Evolutionary conservation across 306 rosid species (phyloP).

Genomic region (Acacia confusa): DNA sequence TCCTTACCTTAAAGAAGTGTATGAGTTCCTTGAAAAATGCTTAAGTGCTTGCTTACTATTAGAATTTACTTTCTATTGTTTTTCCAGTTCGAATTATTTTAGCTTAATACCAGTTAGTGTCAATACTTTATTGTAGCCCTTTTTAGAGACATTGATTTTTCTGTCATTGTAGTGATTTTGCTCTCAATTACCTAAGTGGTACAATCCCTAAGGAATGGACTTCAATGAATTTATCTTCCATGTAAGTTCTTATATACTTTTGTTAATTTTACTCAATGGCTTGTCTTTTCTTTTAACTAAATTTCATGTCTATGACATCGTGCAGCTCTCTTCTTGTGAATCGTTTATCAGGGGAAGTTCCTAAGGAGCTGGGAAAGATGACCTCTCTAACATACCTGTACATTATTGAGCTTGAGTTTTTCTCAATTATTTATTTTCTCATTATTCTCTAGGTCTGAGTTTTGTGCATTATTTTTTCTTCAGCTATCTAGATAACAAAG

Average conservation of each 20-base stretch:
- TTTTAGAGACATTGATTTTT: constrained; percentile 16
- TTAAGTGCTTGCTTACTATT: constrained; percentile 16
- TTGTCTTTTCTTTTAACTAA: constrained; percentile 33
- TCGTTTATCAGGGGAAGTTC: constrained; percentile 84
- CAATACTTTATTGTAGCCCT: neutral
- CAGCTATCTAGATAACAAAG: constrained; percentile 1
- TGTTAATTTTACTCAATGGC: constrained; percentile 17
- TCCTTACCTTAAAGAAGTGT: constrained; percentile 70
- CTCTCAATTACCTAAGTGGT: constrained; percentile 68
- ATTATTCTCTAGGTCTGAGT: neutral
- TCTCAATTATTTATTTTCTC: neutral
- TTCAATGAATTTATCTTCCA: constrained; percentile 45
- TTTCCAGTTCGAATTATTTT: constrained; percentile 3
- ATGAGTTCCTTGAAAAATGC: constrained; percentile 36
- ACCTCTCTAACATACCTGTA: constrained; percentile 64
- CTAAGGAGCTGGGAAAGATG: constrained; percentile 67
- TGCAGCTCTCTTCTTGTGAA: constrained; percentile 82
- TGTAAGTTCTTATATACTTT: constrained; percentile 53
- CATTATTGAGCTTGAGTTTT: constrained; percentile 34
- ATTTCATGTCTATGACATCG: constrained; percentile 11
- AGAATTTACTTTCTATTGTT: neutral
- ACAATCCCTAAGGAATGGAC: constrained; percentile 81
- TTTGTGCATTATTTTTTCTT: constrained; percentile 5
- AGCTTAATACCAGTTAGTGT: neutral
- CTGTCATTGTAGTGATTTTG: constrained; percentile 55